Evolutionary conservation across 192 early-diverging fungal genomes (phyloP).

Genomic region (Umbelopsis isabellina): DNA sequence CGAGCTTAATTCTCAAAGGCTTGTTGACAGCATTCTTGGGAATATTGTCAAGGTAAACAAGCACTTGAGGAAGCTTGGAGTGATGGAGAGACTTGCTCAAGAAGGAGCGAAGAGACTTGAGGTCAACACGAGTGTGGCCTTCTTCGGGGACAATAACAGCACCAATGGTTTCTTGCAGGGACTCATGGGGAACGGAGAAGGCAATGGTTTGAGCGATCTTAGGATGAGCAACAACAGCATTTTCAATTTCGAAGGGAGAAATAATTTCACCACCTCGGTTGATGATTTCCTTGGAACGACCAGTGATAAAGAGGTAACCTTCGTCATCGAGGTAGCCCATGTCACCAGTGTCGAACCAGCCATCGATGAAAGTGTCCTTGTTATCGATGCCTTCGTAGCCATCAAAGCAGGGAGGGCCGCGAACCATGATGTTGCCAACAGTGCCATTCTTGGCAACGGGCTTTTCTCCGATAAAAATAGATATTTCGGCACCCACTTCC

Average conservation of each 20-base stretch:
- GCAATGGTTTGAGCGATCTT: constrained; percentile 42
- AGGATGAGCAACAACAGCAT: constrained; percentile 34
- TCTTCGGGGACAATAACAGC: constrained; percentile 40
- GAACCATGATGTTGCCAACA: constrained; percentile 46
- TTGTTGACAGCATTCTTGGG: constrained; percentile 49
- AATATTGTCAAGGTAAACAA: constrained; percentile 49
- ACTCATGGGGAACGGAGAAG: constrained; percentile 46
- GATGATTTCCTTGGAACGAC: constrained; percentile 81
- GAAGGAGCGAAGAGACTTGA: constrained; percentile 28
- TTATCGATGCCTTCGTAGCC: constrained; percentile 46
- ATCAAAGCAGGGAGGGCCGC: constrained; percentile 44
- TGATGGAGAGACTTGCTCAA: constrained; percentile 41
- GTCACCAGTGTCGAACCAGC: constrained; percentile 78
- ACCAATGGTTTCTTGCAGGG: constrained; percentile 51
- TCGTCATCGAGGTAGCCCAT: constrained; percentile 70
- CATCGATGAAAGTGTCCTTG: constrained; percentile 39
- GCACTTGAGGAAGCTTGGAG: constrained; percentile 45
- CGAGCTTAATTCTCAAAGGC: constrained; percentile 46
- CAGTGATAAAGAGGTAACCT: constrained; percentile 70
- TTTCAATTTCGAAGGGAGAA: constrained; percentile 74
- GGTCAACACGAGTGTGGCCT: constrained; percentile 29
- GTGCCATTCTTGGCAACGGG: constrained; percentile 26
- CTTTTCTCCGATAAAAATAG: constrained; percentile 35
- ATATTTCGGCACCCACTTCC: constrained; percentile 45
- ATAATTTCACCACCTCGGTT: constrained; percentile 85